phyloP scores from a whole-genome alignment of 257 asterid genomes.

The Plantago major region DNA sequence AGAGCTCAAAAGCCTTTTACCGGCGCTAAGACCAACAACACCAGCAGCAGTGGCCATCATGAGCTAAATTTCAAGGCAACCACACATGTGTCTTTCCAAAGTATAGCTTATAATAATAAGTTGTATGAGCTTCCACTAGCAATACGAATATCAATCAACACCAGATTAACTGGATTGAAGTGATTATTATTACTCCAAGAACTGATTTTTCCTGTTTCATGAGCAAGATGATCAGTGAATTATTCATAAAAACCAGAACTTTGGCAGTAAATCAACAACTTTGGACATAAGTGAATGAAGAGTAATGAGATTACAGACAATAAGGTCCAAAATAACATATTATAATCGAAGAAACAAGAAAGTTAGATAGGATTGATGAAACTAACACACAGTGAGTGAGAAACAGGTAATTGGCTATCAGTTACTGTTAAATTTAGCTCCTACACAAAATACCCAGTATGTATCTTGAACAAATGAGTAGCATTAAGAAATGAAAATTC shows the following conservation, averaged over 20 bases:
- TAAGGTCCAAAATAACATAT: no score
- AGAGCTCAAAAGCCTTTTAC: constrained; percentile 61
- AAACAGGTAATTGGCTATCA: not conserved
- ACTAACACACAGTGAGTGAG: not conserved
- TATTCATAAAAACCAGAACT: not conserved
- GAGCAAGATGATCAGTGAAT: not conserved
- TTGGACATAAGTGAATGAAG: no score
- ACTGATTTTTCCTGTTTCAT: not conserved
- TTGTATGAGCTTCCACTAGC: not conserved
- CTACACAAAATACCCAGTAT: no score
- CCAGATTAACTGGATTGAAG: no score
- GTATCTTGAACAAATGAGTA: no score
- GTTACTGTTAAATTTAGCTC: not conserved
- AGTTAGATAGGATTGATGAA: constrained; percentile 25
- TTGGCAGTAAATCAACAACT: not conserved
- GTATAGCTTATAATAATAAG: not conserved
- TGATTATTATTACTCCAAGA: not conserved
- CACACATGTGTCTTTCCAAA: not conserved
- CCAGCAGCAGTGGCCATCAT: constrained; percentile 77
- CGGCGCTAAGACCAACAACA: constrained; percentile 66
- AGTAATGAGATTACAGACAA: no score
- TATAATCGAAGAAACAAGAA: not conserved
- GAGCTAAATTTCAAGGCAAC: constrained; percentile 5
- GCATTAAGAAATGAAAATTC: no score
- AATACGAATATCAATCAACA: no score